Evolutionary conservation across 1,284 basidiomycete genomes (phyloP), one percentile per base, ranked within the genome.

Genomic region (Fomitopsis schrenkii): DNA sequence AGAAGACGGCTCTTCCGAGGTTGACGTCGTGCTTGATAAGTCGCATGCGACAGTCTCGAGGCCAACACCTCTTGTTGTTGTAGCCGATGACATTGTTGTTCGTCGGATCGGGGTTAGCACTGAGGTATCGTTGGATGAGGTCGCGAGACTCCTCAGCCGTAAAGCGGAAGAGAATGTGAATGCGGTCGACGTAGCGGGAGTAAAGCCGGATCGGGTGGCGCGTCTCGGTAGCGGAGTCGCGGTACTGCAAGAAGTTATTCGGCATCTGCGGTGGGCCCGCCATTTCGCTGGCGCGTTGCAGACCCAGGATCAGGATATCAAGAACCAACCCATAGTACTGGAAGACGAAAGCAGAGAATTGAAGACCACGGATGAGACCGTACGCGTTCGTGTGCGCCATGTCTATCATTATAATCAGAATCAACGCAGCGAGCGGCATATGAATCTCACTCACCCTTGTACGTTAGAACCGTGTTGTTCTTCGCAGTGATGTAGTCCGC

Each of bases 21-120:
- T 99, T 99, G 76, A 99, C 97, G 72, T 99, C 97, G 77, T 99
- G 97, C 80, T 99, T 99, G 83, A 98, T 97, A 61, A 99, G 84
- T 40, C 97, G 85, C 97, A 99, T 99, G 62, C 97, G 91, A 74
- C 96, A 98, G 75, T 99, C 97, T 65, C 96, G 85, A 28, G 97
- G 97, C 97, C 97, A 98, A 80, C 97, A 99, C 61, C 95, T 91
- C 76, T 97, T 97, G 80, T 98, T 98, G 81, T 98, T 98, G 79
- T 98, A 99, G 2, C 97, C 97, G 66, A 98, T 97, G 66, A 99
- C 91, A 70, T 98, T 98, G 78, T 97, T 96, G 79, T 99, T 99
- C 59, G 96, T 98, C 10, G 97, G 97, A 77, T 98, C 96, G 12
- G 96, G 97, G 73, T 98, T 96, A 28, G 95, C 96, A 62, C 91